Percentiles rank a stretch among this genome's conserved stretches.
phyloP scores from a whole-genome alignment of 805 yeast genomes.

The Wickerhamia fluorescens region DNA sequence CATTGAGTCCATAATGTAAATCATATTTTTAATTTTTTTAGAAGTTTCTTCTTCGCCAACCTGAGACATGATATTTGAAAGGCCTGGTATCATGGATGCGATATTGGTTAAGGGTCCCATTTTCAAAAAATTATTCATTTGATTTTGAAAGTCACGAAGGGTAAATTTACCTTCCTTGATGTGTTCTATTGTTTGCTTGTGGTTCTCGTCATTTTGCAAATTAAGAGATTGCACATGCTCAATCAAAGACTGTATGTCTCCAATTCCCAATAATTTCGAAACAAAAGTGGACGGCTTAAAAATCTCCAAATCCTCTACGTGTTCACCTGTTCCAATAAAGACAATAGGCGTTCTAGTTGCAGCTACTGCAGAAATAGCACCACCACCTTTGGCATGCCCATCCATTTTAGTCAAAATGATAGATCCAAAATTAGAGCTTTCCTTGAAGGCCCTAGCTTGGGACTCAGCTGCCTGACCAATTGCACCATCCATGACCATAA shows the following conservation, averaged over 20 bases:
- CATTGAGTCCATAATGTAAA: conserved; percentile 93
- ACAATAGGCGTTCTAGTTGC: conserved; percentile 93
- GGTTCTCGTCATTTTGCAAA: conserved; percentile 57
- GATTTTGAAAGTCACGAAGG: conserved; percentile 83
- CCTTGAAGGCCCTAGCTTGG: conserved; percentile 92
- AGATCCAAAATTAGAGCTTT: conserved; percentile 88
- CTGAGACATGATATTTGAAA: conserved; percentile 75
- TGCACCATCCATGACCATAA: conserved; percentile 95
- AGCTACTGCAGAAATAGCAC: conserved; percentile 98
- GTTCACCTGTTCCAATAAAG: conserved; percentile 98
- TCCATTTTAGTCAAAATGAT: conserved; percentile 94
- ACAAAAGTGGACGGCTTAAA: conserved; percentile 86
- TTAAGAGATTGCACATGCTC: conserved; percentile 88
- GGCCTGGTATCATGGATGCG: conserved; percentile 92
- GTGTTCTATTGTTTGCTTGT: conserved; percentile 85
- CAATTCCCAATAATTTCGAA: conserved; percentile 89
- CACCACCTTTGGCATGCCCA: conserved; percentile 99
- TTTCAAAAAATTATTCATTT: conserved; percentile 89
- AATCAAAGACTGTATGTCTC: conserved; percentile 88
- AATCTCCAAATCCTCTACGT: conserved; percentile 84
- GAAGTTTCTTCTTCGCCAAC: conserved; percentile 90
- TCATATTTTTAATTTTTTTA: conserved; percentile 77
- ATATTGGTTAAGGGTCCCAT: conserved; percentile 95
- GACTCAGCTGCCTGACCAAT: conserved; percentile 98
- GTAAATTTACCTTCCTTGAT: conserved; percentile 94